phyloP scores from a whole-genome alignment of 768 basidiomycete genomes.

The Boletus fagicola region DNA sequence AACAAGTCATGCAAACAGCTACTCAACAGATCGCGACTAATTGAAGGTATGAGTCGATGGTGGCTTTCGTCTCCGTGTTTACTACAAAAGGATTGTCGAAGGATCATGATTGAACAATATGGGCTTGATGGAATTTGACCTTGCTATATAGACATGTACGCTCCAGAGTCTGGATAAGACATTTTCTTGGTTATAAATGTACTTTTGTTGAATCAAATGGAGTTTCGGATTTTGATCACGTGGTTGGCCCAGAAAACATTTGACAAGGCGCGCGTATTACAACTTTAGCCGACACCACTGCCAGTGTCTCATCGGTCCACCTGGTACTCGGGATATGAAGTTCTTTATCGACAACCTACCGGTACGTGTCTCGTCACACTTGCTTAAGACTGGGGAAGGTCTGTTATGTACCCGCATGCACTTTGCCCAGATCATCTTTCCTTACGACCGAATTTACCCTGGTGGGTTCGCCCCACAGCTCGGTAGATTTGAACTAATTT shows the following conservation, averaged over 20 bases:
- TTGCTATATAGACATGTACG: background rate
- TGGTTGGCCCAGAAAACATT: constrained; percentile 1
- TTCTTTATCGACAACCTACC: constrained; percentile 81
- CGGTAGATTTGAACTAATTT: constrained; percentile 7
- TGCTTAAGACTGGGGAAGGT: background rate
- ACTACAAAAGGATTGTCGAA: background rate
- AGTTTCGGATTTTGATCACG: constrained; percentile 11
- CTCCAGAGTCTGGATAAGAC: background rate
- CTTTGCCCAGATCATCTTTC: constrained; percentile 70
- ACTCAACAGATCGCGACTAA: constrained; percentile 37
- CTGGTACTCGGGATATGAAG: constrained; percentile 50
- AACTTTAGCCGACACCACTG: background rate
- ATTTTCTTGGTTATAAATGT: background rate
- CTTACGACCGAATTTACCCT: constrained; percentile 94
- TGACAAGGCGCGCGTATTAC: background rate
- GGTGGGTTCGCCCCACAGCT: constrained; percentile 46
- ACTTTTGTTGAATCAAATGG: background rate
- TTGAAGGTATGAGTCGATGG: background rate
- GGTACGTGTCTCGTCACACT: constrained; percentile 40
- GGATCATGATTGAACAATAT: background rate
- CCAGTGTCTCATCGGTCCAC: background rate
- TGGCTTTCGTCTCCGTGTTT: background rate
- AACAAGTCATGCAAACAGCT: constrained; percentile 33
- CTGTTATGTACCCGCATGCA: background rate
- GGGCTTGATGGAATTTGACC: background rate